A percentile compares a stretch with the other conserved stretches of the same genome.
Evolutionary conservation across 2,329 filamentous ascomycete genomes (phyloP).

Genomic region (Aspergillus texensis): DNA sequence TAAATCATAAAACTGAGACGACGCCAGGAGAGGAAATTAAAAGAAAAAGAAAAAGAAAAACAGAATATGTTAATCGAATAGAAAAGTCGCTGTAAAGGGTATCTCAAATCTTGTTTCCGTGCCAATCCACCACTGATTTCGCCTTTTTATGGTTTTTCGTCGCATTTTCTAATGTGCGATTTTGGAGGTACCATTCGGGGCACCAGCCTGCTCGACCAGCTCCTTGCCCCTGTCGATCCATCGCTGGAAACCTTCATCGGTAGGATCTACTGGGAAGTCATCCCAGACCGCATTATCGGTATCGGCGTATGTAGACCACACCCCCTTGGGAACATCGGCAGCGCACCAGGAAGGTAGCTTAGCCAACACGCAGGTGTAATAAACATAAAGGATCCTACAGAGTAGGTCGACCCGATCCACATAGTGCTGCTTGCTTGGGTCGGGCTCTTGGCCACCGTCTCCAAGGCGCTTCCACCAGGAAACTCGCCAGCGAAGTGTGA

Average conservation of each 20-base stretch:
- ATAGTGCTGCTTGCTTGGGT: conserved; percentile 43
- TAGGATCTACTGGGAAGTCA: conserved; percentile 45
- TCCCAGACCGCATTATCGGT: conserved; percentile 45
- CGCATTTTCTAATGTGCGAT: conserved; percentile 13
- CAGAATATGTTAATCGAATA: conserved; percentile 2
- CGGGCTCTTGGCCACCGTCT: conserved; percentile 38
- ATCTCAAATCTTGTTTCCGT: conserved; percentile 36
- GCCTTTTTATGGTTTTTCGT: background rate
- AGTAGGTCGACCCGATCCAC: conserved; percentile 44
- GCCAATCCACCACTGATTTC: conserved; percentile 25
- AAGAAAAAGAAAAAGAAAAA: background rate
- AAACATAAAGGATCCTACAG: conserved; percentile 50
- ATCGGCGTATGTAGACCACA: conserved; percentile 47
- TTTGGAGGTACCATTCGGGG: conserved; percentile 33
- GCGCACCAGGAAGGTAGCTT: conserved; percentile 45
- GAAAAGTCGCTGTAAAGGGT: conserved; percentile 33
- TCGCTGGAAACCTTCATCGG: conserved; percentile 40
- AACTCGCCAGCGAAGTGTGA: conserved; percentile 48
- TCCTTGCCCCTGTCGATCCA: conserved; percentile 46
- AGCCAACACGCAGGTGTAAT: conserved; percentile 48
- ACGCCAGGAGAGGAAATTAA: conserved; percentile 13
- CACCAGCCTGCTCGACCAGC: conserved; percentile 45
- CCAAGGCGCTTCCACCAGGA: conserved; percentile 50
- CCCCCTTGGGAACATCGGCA: conserved; percentile 40
- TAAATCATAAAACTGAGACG: conserved; percentile 11